Percentiles rank a stretch among this genome's conserved stretches.
Conservation (phyloP, 2,329 filamentous ascomycete genomes). For the Colletotrichum agaves region DNA sequence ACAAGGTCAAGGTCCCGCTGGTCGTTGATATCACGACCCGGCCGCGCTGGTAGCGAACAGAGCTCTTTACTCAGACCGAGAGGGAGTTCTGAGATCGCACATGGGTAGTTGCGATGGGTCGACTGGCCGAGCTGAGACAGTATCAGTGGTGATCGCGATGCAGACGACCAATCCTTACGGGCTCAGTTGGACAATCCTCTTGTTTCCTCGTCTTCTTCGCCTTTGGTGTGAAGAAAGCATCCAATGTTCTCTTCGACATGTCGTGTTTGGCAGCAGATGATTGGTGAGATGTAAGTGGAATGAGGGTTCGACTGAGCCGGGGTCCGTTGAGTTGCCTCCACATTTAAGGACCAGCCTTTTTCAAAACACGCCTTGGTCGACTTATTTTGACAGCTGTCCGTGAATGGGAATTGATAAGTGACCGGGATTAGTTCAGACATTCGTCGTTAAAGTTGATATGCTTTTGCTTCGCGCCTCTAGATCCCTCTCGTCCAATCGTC, state of each 20-base stretch:
- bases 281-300: slow-evolving; percentile 22
- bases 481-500: slow-evolving; percentile 27
- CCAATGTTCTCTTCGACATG: slow-evolving; percentile 69
- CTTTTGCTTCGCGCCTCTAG: background rate
- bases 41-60: slow-evolving; percentile 59
- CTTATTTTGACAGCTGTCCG: background rate
- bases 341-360: background rate
- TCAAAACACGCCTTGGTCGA: background rate
- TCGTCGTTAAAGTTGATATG: background rate
- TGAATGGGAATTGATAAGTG: background rate
- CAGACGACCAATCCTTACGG: slow-evolving; percentile 8
- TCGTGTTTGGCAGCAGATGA: slow-evolving; percentile 14
- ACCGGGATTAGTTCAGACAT: background rate
- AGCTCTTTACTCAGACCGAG: slow-evolving; percentile 51
- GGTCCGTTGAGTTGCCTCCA: slow-evolving; percentile 13
- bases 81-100: slow-evolving; percentile 59
- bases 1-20: slow-evolving; percentile 78
- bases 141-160: background rate
- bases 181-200: slow-evolving; percentile 28
- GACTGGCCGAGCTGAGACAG: slow-evolving; percentile 42
- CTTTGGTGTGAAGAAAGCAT: slow-evolving; percentile 72
- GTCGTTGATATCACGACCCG: slow-evolving; percentile 69
- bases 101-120: slow-evolving; percentile 59
- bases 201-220: slow-evolving; percentile 52
- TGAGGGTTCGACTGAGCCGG: background rate